A percentile compares a stretch with the other conserved stretches of the same genome.
Evolutionary conservation across 2,329 filamentous ascomycete genomes (phyloP).

Genomic region (Penicillium thymicola): DNA sequence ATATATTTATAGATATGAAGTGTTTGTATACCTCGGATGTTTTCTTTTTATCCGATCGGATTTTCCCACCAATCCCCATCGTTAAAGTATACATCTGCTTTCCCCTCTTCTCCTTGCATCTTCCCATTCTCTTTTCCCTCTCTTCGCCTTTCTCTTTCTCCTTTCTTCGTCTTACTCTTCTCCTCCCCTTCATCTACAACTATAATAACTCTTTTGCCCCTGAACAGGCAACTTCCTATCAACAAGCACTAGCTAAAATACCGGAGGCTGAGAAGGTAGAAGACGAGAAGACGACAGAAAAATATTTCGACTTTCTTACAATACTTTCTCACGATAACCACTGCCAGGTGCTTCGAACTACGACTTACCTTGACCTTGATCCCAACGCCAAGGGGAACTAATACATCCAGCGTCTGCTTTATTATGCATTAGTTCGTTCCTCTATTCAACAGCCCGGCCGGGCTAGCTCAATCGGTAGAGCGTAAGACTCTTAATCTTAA

Average conservation of each 20-base stretch:
- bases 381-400: not conserved
- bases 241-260: not conserved
- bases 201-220: not conserved
- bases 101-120: not conserved
- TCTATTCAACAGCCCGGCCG: conserved; percentile 25
- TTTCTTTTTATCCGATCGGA: not conserved
- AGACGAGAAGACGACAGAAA: no score
- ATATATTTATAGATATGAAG: not conserved
- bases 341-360: not conserved
- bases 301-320: not conserved
- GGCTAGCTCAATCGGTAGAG: conserved; percentile 51
- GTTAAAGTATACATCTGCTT: not conserved
- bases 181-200: not conserved
- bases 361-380: not conserved
- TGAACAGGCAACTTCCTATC: not conserved
- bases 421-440: not conserved
- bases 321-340: not conserved
- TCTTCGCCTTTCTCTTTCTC: not conserved
- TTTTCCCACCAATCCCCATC: not conserved
- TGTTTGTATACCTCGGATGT: not conserved
- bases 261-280: not conserved
- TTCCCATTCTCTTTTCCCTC: not conserved
- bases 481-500: conserved; percentile 50
- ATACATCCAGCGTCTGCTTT: fast-evolving
- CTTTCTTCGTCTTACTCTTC: not conserved